Base-by-base conservation (phyloP, 2,329 filamentous ascomycete genomes). In the Juglanconis sp. region DNA sequence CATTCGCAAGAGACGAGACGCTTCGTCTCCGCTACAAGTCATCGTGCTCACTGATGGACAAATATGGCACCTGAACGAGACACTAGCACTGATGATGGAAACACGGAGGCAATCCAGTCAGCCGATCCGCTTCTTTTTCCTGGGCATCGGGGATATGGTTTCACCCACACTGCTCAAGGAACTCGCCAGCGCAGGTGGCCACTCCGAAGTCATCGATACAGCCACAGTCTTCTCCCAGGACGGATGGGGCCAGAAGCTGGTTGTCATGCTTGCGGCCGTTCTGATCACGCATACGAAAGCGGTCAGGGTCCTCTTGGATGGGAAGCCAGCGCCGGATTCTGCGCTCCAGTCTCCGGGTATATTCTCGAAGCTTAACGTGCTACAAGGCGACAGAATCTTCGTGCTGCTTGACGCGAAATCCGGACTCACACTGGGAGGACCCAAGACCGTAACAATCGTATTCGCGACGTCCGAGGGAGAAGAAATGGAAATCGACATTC, bases 151-250 rank as follows among this genome's bases (percentile, higher is more conserved):
- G 0, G 65, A 73, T 34, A 74, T 72, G 5, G 82, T 81, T 8
- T 86, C 83, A 1, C 79, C 83, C 65, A 76, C 82, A 1, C 71
- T 87, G 3, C 79, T 87, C 10, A 81, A 87, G 66, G 84, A 84
- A 1, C 75, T 87, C 59, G 84, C 84, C 17, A 76, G 79, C 54
- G 78, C 80, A 0, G 81, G 83, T 56, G 85, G 85, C 1, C 84
- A 82, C 59, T 75, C 78, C 4, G 71, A 73, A 48, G 65, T 72
- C 24, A 24, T 24, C 24, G 24, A 24, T 24, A 24, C 24, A 24
- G 24, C 24, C 24, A 24, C 24, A 2, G 46, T 66, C n/a, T 62
- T 46, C 8, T 36, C 54, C 42, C 9, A 51, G 17, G 62, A 56
- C 9, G 62, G 63, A 13, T 66, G 63, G 65, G 65, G 65, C n/a